These are phyloP conservation scores for sweet orange (Citrus sinensis) DNA, from an alignment of 345 rosid species.

Conservation along the genomic window DVS_A1.0 CM039169.1:3010001-3010500, in stretches of 20 bases:
- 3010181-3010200: slow-evolving; percentile 99
- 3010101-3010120: slow-evolving; percentile 68
- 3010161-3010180: slow-evolving; percentile 83
- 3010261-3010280: slow-evolving; percentile 72
- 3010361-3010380: too few relatives aligned
- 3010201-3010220: slow-evolving; percentile 96
- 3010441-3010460: slow-evolving; percentile 44
- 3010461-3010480: slow-evolving; percentile 76
- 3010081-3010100: slow-evolving; percentile 50
- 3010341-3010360: neutral
- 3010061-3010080: slow-evolving; percentile 83
- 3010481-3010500: slow-evolving; percentile 93
- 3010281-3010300: slow-evolving; percentile 72
- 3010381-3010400: neutral
- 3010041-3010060: slow-evolving; percentile 79
- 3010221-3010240: slow-evolving; percentile 90
- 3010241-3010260: slow-evolving; percentile 96
- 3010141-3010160: slow-evolving; percentile 94
- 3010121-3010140: slow-evolving; percentile 98
- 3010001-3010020: slow-evolving; percentile 71
- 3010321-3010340: slow-evolving; percentile 68
- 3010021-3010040: slow-evolving; percentile 85
- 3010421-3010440: neutral
- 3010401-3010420: neutral
- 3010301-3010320: slow-evolving; percentile 98